These are phyloP conservation scores for Phoma sp. DNA, from an alignment of 2,329 filamentous ascomycete genomes.

Conservation along the genomic window DNA sequence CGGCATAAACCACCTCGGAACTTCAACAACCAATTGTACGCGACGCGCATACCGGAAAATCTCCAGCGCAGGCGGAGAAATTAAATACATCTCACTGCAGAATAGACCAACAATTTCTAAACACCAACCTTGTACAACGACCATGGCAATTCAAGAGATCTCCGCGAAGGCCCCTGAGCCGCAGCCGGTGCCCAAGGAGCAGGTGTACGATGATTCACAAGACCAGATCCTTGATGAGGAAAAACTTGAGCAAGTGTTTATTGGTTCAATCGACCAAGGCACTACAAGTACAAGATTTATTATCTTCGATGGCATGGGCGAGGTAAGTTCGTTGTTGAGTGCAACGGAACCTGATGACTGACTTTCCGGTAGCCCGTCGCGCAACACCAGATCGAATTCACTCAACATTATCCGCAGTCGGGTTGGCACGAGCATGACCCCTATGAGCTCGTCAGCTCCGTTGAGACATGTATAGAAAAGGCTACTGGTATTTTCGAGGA, in stretches of 20 bases:
- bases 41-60: conserved; percentile 20
- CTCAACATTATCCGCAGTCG: conserved; percentile 82
- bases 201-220: conserved; percentile 28
- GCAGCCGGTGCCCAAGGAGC: conserved; percentile 45
- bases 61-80: conserved; percentile 26
- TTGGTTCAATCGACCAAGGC: conserved; percentile 89
- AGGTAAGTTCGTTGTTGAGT: conserved; percentile 4
- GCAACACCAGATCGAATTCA: conserved; percentile 85
- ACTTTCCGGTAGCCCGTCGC: conserved; percentile 67
- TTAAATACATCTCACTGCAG: conserved; percentile 10
- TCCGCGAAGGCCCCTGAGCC: conserved; percentile 36
- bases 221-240: conserved; percentile 37
- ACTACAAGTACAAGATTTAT: conserved; percentile 90
- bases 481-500: conserved; percentile 74
- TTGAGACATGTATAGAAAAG: conserved; percentile 80
- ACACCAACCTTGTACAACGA: conserved; percentile 1
- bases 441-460: conserved; percentile 75
- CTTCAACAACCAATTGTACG: conserved; percentile 17
- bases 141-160: conserved; percentile 40
- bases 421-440: conserved; percentile 95
- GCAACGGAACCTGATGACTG: background rate
- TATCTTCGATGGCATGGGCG: conserved; percentile 82
- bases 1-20: conserved; percentile 30
- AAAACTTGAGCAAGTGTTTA: conserved; percentile 66
- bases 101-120: conserved; percentile 6